These are phyloP conservation scores for Ramularia collo-cygni DNA, from an alignment of 2,329 filamentous ascomycete species.

Conservation along the genomic window DNA sequence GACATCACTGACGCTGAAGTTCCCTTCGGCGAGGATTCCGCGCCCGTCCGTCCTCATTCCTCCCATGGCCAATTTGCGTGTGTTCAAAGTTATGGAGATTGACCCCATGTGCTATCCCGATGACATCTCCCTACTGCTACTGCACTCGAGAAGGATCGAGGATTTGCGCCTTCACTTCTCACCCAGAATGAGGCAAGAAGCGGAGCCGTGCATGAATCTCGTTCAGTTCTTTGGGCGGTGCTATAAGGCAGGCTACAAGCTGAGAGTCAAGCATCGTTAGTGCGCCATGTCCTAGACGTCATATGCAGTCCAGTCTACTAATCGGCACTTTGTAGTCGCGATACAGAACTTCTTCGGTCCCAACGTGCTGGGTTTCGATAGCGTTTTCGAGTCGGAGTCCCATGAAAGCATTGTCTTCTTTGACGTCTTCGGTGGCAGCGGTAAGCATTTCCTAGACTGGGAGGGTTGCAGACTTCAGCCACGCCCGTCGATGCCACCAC, in stretches of 20 bases:
- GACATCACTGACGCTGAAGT: constrained; percentile 49
- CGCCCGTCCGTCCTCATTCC: constrained; percentile 52
- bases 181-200: constrained; percentile 53
- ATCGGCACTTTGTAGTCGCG: constrained; percentile 28
- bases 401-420: constrained; percentile 48
- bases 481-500: too few relatives aligned
- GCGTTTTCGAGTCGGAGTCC: constrained; percentile 35
- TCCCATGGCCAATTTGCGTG: constrained; percentile 48
- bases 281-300: too few relatives aligned
- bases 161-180: constrained; percentile 55
- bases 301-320: too few relatives aligned
- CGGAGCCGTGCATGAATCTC: constrained; percentile 51
- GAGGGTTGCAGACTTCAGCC: too few relatives aligned
- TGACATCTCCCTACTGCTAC: constrained; percentile 51
- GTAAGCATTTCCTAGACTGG: too few relatives aligned
- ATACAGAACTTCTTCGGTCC: constrained; percentile 54
- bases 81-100: constrained; percentile 51
- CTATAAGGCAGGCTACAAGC: constrained; percentile 39
- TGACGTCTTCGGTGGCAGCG: constrained; percentile 43
- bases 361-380: constrained; percentile 42
- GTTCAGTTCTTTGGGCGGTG: constrained; percentile 52
- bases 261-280: constrained; percentile 40
- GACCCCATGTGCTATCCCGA: constrained; percentile 58
- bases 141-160: constrained; percentile 47
- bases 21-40: constrained; percentile 50